phyloP scores from a whole-genome alignment of 768 basidiomycete genomes.

The Leucosporidium scottii region DNA sequence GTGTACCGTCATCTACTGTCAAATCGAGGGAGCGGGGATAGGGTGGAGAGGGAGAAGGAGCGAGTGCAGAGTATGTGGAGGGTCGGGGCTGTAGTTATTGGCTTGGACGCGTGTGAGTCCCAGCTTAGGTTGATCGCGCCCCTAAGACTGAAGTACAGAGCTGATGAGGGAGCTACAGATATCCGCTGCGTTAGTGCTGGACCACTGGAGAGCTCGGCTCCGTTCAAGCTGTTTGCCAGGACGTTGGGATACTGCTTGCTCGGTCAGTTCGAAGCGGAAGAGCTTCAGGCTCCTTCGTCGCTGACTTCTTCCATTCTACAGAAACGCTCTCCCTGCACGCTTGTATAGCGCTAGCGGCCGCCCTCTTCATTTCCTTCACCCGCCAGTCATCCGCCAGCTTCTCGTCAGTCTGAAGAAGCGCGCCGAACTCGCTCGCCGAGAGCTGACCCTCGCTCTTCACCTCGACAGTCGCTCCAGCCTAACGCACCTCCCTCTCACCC shows the following conservation, averaged over 20 bases:
- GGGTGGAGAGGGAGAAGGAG: background rate
- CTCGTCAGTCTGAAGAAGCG: background rate
- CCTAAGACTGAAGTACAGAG: background rate
- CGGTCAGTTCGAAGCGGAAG: background rate
- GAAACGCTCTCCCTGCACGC: constrained; percentile 12
- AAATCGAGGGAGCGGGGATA: background rate
- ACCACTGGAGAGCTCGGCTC: background rate
- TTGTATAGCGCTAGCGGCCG: background rate
- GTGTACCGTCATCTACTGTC: constrained; percentile 1
- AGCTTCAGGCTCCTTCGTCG: no score
- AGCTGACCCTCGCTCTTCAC: background rate
- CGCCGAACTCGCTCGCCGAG: background rate
- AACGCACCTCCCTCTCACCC: constrained; percentile 3
- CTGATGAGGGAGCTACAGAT: constrained; percentile 1
- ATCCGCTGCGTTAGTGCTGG: constrained; percentile 2
- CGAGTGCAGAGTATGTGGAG: background rate
- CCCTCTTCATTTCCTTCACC: background rate
- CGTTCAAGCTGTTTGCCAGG: constrained; percentile 3
- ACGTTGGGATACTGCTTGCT: constrained; percentile 18
- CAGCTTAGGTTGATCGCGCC: background rate
- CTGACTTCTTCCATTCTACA: background rate
- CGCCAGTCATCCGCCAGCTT: background rate
- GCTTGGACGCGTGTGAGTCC: background rate
- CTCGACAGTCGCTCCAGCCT: background rate
- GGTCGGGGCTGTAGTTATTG: background rate